Evolutionary conservation across 1,284 basidiomycete genomes (phyloP).

Genomic region (Sporisorium exsertum): DNA sequence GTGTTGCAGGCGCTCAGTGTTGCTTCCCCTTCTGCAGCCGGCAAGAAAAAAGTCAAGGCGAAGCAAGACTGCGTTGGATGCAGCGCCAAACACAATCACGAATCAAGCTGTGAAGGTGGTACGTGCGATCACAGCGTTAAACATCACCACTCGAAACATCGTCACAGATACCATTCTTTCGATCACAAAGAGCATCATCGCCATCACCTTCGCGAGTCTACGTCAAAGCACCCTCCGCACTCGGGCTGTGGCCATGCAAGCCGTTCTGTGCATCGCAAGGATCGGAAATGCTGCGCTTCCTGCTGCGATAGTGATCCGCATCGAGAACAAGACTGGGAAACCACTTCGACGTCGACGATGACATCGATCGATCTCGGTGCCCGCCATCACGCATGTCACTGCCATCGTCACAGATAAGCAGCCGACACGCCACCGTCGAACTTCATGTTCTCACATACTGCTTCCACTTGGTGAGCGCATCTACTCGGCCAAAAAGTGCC

Average conservation of each 20-base stretch:
- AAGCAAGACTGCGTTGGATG: conserved; percentile 1
- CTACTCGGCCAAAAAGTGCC: conserved; percentile 71
- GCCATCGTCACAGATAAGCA: conserved; percentile 19
- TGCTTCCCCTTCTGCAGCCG: not conserved
- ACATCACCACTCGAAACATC: conserved; percentile 8
- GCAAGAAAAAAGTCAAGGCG: conserved; percentile 3
- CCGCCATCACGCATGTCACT: conserved; percentile 8
- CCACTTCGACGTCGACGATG: conserved; percentile 20
- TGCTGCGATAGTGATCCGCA: not conserved
- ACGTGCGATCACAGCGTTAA: conserved; percentile 3
- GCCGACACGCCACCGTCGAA: not conserved
- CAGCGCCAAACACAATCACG: conserved; percentile 7
- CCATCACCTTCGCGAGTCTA: not conserved
- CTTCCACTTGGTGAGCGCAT: not conserved
- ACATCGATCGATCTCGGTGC: conserved; percentile 2
- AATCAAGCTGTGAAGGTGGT: too few species aligned
- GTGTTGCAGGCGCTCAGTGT: conserved; percentile 28
- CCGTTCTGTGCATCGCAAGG: not conserved
- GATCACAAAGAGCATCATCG: conserved; percentile 7
- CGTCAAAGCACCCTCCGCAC: not conserved
- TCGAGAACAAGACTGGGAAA: conserved; percentile 23
- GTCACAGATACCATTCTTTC: conserved; percentile 9
- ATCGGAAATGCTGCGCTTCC: conserved; percentile 3
- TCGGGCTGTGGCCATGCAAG: conserved; percentile 3
- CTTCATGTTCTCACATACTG: not conserved